Conservation (phyloP, 2,329 filamentous ascomycete genomes). For the Didymella arachidicola region DNA sequence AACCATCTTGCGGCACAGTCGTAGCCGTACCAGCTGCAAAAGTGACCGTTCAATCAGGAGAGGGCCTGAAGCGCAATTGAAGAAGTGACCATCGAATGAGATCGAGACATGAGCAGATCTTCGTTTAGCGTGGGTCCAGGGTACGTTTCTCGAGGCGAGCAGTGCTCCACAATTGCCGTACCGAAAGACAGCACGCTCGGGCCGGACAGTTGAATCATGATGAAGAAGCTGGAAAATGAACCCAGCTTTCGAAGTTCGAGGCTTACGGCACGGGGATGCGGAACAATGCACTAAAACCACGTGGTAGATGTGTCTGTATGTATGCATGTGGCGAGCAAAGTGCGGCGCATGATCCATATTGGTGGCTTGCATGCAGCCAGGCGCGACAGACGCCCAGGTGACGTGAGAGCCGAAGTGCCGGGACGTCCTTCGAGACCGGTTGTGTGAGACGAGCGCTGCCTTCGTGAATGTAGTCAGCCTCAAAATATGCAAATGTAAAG, state of each 20-base stretch:
- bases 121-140: constrained; percentile 11
- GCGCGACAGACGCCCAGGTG: constrained; percentile 10
- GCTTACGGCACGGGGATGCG: constrained; percentile 13
- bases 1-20: background rate
- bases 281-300: constrained; percentile 15
- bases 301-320: constrained; percentile 12
- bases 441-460: background rate
- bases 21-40: background rate
- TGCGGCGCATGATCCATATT: constrained; percentile 12
- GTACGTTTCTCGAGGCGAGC: background rate
- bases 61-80: background rate
- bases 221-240: background rate
- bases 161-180: background rate
- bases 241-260: constrained; percentile 1
- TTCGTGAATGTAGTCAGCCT: background rate
- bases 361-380: constrained; percentile 21
- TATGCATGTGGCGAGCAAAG: constrained; percentile 4
- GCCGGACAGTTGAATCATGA: constrained; percentile 3
- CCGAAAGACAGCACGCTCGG: constrained; percentile 1
- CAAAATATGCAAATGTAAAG: background rate
- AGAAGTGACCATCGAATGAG: constrained; percentile 21
- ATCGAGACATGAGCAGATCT: background rate
- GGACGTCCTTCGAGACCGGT: background rate
- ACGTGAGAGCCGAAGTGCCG: constrained; percentile 5
- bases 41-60: constrained; percentile 20